Base-by-base conservation (phyloP, 176 grass and related monocot genomes). In the Aegilops bicornis region DNA sequence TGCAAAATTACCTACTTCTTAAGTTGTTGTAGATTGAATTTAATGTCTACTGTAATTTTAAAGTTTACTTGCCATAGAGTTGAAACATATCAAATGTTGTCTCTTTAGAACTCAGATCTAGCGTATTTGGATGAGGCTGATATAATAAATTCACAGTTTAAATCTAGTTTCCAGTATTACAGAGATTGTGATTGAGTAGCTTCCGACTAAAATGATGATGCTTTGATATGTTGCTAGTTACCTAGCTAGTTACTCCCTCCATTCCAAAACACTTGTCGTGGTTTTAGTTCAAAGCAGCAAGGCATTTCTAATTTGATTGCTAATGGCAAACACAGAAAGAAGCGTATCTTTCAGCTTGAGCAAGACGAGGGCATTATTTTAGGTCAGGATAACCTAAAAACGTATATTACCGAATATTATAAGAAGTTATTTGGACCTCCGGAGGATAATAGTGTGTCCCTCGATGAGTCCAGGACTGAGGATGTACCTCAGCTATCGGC, bases 1-100 rank as follows among this genome's bases (percentile, higher is more conserved):
- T 90, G 85, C 86, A 81, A 69, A 58, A 92, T 39, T 45, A 73
- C 22, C 54, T 61, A 52, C 27, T 83, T 69, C 40, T 87, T 91
- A 66, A 86, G 75, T 76, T 86, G 33, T 24, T 58, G 39, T 68
- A 39, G 42, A 29, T 45, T 79, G 67, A 79, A 87, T 13, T 7
- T 58, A 75, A 32, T 17, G 6, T 78, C 78, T 82, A 64, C 15
- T 25, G n/a, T 5, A 63, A 52, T 42, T 67, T 12, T 82, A 69
- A 77, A 37, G 37, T 74, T 65, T 79, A 59, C 10, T 8, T 14
- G 6, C 7, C 25, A 70, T 12, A 89, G 29, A 14, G 1, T 48
- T 61, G 5, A 36, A 67, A 56, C 62, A 86, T 61, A 29, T 79
- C 14, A 75, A 29, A 69, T 54, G 32, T 54, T 64, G 24, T 83